A percentile compares a stretch with the other conserved stretches of the same genome.
Evolutionary conservation across 2,329 filamentous ascomycete species (phyloP).

Genomic region (Monosporascus sp.): DNA sequence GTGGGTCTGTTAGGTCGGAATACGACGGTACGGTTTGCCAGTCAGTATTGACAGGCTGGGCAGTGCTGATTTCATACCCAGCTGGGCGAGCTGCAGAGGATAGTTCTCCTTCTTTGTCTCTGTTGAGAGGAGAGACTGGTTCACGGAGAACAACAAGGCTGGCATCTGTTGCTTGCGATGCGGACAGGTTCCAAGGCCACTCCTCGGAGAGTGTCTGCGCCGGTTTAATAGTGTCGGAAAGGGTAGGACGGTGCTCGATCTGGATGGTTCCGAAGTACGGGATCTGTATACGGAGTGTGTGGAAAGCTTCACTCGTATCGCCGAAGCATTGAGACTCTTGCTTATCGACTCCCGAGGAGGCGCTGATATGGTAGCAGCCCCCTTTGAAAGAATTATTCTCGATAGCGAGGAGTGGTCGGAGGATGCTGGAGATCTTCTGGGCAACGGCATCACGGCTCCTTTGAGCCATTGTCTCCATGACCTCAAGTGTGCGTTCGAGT

Average conservation of each 20-base stretch:
- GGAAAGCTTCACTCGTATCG: slow-evolving; percentile 9
- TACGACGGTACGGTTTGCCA: slow-evolving; percentile 10
- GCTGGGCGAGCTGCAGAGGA: background rate
- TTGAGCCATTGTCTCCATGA: slow-evolving; percentile 23
- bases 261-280: slow-evolving; percentile 37
- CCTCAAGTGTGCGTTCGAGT: slow-evolving; percentile 30
- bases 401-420: slow-evolving; percentile 31
- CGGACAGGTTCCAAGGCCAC: background rate
- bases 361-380: background rate
- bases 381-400: slow-evolving; percentile 23
- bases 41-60: slow-evolving; percentile 7
- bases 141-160: no score
- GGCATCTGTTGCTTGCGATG: no score
- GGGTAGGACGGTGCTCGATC: slow-evolving; percentile 20
- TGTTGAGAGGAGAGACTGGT: background rate
- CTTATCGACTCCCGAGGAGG: slow-evolving; percentile 10
- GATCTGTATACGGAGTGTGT: slow-evolving; percentile 31
- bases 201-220: background rate
- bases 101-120: background rate
- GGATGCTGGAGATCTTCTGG: slow-evolving; percentile 25
- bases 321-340: slow-evolving; percentile 17
- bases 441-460: slow-evolving; percentile 20
- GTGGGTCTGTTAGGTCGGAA: background rate
- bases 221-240: background rate
- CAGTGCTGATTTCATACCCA: slow-evolving; percentile 7